Evolutionary conservation across 768 basidiomycete species (phyloP).

Genomic region (Suillus decipiens): DNA sequence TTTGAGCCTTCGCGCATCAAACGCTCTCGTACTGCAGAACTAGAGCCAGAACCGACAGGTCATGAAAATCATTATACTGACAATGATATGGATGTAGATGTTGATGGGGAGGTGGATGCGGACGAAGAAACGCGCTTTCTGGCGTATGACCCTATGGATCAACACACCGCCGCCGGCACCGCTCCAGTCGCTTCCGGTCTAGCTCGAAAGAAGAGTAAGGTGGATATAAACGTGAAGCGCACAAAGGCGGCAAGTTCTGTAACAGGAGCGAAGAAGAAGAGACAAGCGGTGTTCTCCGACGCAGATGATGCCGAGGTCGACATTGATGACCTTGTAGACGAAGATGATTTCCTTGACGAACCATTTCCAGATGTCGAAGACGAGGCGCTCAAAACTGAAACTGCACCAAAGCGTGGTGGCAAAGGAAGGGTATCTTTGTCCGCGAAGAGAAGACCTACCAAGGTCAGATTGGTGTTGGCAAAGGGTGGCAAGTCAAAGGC

Average conservation of each 20-base stretch:
- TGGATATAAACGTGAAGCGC: constrained; percentile 15
- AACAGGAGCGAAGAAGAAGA: constrained; percentile 22
- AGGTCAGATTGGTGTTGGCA: constrained; percentile 17
- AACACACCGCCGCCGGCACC: neutral
- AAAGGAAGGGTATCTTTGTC: constrained; percentile 23
- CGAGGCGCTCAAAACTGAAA: constrained; percentile 29
- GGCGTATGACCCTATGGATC: constrained; percentile 7
- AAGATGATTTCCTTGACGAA: constrained; percentile 28
- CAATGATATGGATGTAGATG: constrained; percentile 40
- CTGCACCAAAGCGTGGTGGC: constrained; percentile 22
- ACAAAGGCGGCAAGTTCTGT: constrained; percentile 19
- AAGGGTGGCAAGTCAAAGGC: constrained; percentile 33
- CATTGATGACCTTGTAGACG: constrained; percentile 25
- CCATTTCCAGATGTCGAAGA: constrained; percentile 27
- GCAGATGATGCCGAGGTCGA: constrained; percentile 29
- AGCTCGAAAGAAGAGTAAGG: constrained; percentile 16
- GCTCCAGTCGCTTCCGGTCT: constrained; percentile 3
- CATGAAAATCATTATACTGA: constrained; percentile 45
- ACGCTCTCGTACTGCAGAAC: constrained; percentile 29
- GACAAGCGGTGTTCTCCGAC: constrained; percentile 30
- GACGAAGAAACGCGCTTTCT: constrained; percentile 28
- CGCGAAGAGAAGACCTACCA: constrained; percentile 31
- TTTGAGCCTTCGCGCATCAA: constrained; percentile 44
- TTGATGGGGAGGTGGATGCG: constrained; percentile 41
- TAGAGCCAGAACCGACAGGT: constrained; percentile 26